Conservation (phyloP, 2,329 filamentous ascomycete genomes). For the Dactylellina cionopaga region DNA sequence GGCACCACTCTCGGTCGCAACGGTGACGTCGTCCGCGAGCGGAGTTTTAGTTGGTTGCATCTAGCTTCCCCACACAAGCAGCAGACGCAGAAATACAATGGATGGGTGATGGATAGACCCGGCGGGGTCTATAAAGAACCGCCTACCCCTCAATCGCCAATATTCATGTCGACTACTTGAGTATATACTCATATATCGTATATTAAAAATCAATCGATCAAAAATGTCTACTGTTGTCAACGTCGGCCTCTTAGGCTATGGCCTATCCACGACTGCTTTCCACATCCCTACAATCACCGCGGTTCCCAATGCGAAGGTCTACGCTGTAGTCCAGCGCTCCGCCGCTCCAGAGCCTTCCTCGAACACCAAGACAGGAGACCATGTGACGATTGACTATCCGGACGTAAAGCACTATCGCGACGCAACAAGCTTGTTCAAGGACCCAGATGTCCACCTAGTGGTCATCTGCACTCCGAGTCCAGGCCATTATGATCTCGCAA, state of each 20-base stretch:
- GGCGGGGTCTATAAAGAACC: constrained; percentile 8
- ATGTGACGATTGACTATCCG: constrained; percentile 66
- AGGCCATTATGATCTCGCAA: constrained; percentile 58
- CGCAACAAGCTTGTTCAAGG: constrained; percentile 59
- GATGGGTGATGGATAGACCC: not conserved
- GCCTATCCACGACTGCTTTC: constrained; percentile 64
- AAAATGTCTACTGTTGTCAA: constrained; percentile 59
- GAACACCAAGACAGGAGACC: constrained; percentile 53
- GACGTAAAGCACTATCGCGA: constrained; percentile 59
- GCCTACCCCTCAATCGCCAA: not conserved
- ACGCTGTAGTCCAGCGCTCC: constrained; percentile 64
- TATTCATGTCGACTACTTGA: too few species aligned
- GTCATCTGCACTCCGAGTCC: constrained; percentile 59
- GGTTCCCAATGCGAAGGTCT: constrained; percentile 63
- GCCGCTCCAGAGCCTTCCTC: constrained; percentile 19
- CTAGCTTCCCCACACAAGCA: constrained; percentile 12
- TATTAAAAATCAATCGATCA: too few species aligned
- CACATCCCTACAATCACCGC: constrained; percentile 66
- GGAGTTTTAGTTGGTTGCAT: constrained; percentile 35
- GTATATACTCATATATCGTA: too few species aligned
- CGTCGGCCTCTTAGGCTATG: constrained; percentile 66
- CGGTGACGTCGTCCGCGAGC: constrained; percentile 22
- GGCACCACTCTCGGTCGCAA: constrained; percentile 18
- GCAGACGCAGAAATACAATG: too few species aligned
- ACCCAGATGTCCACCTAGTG: constrained; percentile 59